phyloP scores from a whole-genome alignment of 768 basidiomycete species.

The Leccinum obscurum region DNA sequence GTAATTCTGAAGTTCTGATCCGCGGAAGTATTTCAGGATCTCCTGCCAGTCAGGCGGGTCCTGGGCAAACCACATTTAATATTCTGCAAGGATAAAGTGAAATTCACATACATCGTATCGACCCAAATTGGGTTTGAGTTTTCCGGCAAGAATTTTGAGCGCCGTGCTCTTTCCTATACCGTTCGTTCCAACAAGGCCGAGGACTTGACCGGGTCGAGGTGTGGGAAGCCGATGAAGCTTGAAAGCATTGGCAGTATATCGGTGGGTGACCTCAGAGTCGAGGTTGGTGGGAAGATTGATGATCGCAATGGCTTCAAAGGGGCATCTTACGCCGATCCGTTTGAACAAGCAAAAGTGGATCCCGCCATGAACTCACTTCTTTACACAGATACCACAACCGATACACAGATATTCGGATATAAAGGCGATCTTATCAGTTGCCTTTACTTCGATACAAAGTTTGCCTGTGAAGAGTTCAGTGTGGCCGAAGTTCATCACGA shows the following conservation, averaged over 20 bases:
- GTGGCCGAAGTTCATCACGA: not conserved
- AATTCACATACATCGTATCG: conserved; percentile 78
- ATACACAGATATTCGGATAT: conserved; percentile 99
- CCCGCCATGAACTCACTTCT: conserved; percentile 68
- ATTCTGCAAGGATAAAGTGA: not conserved
- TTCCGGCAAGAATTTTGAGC: conserved; percentile 93
- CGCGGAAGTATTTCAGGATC: conserved; percentile 97
- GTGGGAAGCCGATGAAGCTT: conserved; percentile 98
- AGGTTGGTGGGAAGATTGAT: conserved; percentile 99
- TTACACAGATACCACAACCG: conserved; percentile 99
- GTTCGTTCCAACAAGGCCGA: conserved; percentile 98
- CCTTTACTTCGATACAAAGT: conserved; percentile 96
- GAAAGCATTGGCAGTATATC: conserved; percentile 98
- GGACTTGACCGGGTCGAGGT: conserved; percentile 94
- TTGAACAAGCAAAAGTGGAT: conserved; percentile 5
- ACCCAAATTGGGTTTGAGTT: conserved; percentile 96
- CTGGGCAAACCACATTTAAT: conserved; percentile 37
- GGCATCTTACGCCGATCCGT: conserved; percentile 63
- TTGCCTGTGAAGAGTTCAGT: conserved; percentile 57
- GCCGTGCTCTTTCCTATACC: conserved; percentile 99
- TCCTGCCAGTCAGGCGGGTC: conserved; percentile 99
- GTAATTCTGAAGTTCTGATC: conserved; percentile 98
- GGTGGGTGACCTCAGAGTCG: conserved; percentile 94
- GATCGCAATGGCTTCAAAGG: conserved; percentile 98
- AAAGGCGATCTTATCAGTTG: conserved; percentile 96